A percentile compares a stretch with the other conserved stretches of the same genome.
These are phyloP conservation scores for Wickerhamia fluorescens DNA, from an alignment of 805 yeast species.

Conservation along the genomic window DNA sequence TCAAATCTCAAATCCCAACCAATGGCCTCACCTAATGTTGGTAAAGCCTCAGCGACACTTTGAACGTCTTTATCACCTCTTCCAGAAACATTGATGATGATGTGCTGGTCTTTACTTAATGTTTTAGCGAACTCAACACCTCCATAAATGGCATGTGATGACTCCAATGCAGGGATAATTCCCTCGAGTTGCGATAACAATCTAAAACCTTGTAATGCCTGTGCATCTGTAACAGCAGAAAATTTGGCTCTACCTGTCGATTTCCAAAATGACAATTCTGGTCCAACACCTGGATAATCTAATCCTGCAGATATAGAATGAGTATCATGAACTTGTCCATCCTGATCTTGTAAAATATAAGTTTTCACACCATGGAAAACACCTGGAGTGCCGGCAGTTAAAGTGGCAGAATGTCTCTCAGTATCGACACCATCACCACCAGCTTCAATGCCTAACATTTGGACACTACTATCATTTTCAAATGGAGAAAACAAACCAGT, in stretches of 20 bases:
- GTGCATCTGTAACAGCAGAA: conserved; percentile 89
- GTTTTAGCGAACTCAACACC: conserved; percentile 83
- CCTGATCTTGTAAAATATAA: conserved; percentile 80
- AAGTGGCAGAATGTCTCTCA: conserved; percentile 85
- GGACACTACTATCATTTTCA: conserved; percentile 71
- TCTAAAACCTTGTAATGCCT: conserved; percentile 88
- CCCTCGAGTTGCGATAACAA: conserved; percentile 90
- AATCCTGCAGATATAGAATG: conserved; percentile 98
- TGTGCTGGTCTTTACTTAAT: conserved; percentile 68
- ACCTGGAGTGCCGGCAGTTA: conserved; percentile 93
- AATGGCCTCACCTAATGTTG: conserved; percentile 81
- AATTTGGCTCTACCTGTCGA: conserved; percentile 88
- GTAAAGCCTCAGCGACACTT: conserved; percentile 91
- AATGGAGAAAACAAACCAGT: conserved; percentile 95
- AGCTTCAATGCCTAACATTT: conserved; percentile 91
- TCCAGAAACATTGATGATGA: conserved; percentile 89
- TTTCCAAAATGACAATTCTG: conserved; percentile 95
- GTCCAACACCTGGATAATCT: conserved; percentile 99
- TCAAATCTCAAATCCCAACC: conserved; percentile 96
- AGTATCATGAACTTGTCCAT: conserved; percentile 96
- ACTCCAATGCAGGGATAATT: conserved; percentile 96
- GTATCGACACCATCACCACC: conserved; percentile 97
- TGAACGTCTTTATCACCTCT: conserved; percentile 99
- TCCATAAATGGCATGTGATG: conserved; percentile 93
- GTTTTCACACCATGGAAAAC: conserved; percentile 98